These are phyloP conservation scores for Pyrenophora seminiperda DNA, from an alignment of 2,329 filamentous ascomycete genomes.

Conservation along the genomic window DNA sequence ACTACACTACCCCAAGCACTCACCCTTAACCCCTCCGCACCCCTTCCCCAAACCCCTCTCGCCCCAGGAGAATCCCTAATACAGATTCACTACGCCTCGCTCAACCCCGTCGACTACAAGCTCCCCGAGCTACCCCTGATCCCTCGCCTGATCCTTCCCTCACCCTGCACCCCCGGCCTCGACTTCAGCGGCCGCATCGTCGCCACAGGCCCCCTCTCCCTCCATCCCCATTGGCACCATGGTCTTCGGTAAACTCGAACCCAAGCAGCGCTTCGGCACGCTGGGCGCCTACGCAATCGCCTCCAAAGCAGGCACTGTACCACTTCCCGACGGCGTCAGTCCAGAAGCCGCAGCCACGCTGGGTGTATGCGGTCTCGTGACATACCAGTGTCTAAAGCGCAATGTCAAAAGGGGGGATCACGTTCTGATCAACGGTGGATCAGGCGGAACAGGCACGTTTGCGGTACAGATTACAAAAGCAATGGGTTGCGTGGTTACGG, in stretches of 20 bases:
- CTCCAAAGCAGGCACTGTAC: constrained; percentile 22
- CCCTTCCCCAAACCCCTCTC: constrained; percentile 12
- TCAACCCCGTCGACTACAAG: constrained; percentile 36
- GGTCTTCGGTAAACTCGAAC: constrained; percentile 32
- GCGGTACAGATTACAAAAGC: constrained; percentile 67
- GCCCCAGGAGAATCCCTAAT: constrained; percentile 19
- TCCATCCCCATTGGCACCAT: constrained; percentile 20
- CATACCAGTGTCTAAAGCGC: constrained; percentile 25
- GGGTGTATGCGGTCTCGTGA: constrained; percentile 29
- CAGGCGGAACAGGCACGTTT: constrained; percentile 64
- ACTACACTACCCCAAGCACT: constrained; percentile 22
- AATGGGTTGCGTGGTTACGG: constrained; percentile 62
- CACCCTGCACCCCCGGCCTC: constrained; percentile 30
- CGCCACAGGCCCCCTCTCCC: constrained; percentile 6
- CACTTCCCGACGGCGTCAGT: constrained; percentile 18
- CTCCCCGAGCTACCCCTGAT: constrained; percentile 25
- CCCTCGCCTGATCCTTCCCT: constrained; percentile 24
- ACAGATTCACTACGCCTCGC: constrained; percentile 23
- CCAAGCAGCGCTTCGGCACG: constrained; percentile 28
- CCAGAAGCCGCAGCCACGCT: constrained; percentile 25
- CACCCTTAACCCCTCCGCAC: constrained; percentile 12
- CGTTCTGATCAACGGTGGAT: constrained; percentile 67
- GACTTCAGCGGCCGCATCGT: constrained; percentile 27
- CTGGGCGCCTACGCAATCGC: constrained; percentile 30
- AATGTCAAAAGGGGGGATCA: constrained; percentile 47